These are phyloP conservation scores for Cercospora citrullina DNA, from an alignment of 2,329 filamentous ascomycete species.

Conservation along the genomic window DNA sequence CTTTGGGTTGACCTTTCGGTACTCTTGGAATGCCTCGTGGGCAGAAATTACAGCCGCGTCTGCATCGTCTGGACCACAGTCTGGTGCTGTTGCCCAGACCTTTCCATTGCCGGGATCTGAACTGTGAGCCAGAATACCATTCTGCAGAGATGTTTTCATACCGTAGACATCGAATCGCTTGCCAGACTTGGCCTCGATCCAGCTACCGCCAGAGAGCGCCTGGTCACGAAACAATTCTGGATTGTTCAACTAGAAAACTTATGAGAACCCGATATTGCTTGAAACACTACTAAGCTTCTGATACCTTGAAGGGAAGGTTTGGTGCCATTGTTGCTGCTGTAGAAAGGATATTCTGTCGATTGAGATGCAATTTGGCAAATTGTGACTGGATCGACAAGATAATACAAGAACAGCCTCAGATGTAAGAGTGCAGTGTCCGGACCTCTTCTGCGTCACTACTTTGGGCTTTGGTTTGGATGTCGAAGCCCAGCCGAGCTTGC, in stretches of 20 bases:
- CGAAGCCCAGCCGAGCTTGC: constrained; percentile 22
- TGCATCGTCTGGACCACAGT: constrained; percentile 59
- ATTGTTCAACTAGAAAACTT: constrained; percentile 50
- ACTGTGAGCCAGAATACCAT: no score
- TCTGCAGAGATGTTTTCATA: constrained; percentile 28
- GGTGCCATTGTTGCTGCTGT: constrained; percentile 33
- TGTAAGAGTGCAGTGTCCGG: background rate
- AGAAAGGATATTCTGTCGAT: constrained; percentile 8
- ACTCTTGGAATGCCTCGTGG: constrained; percentile 61
- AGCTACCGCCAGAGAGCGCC: constrained; percentile 57
- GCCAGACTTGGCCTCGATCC: constrained; percentile 57
- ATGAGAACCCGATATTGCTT: constrained; percentile 3
- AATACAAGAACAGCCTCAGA: background rate
- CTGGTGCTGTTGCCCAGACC: constrained; percentile 50
- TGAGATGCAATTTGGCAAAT: constrained; percentile 6
- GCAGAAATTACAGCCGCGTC: constrained; percentile 60
- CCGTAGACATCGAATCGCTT: constrained; percentile 59
- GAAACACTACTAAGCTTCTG: background rate
- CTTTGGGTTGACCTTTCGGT: constrained; percentile 60
- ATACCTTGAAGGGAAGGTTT: constrained; percentile 49
- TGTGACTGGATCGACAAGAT: background rate
- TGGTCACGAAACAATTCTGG: constrained; percentile 56
- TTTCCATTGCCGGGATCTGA: constrained; percentile 46
- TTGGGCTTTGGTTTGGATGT: background rate
- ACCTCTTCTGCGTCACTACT: constrained; percentile 20